These are phyloP conservation scores for Phytophthora constricta DNA, from an alignment of 352 stramenopile species.

Conservation along the genomic window DNA sequence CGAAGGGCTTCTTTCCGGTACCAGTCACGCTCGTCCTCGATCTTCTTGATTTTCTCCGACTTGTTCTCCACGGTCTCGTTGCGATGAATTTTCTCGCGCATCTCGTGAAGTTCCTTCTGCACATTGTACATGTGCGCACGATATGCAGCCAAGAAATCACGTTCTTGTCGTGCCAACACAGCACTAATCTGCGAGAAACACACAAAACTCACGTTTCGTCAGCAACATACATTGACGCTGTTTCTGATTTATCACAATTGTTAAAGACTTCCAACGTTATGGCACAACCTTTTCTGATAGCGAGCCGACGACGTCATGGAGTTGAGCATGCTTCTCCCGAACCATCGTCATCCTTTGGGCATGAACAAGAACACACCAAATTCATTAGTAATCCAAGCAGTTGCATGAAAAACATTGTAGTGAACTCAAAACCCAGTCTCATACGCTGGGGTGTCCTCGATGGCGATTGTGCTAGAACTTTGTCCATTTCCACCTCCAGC, in stretches of 20 bases:
- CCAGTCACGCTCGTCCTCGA: slow-evolving; percentile 95
- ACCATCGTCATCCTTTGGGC: slow-evolving; percentile 76
- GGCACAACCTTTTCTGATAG: slow-evolving; percentile 89
- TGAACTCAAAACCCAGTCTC: not conserved
- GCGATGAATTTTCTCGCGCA: slow-evolving; percentile 88
- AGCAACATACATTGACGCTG: not conserved
- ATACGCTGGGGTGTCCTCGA: slow-evolving; percentile 61
- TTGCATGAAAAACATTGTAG: not conserved
- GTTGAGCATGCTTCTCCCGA: slow-evolving; percentile 78
- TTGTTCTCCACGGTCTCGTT: slow-evolving; percentile 91
- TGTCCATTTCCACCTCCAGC: slow-evolving; percentile 19
- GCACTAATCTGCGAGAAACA: slow-evolving; percentile 61
- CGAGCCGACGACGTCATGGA: slow-evolving; percentile 81
- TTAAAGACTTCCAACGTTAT: too few relatives aligned
- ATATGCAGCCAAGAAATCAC: slow-evolving; percentile 93
- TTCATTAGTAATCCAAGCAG: not conserved
- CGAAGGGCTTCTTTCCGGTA: slow-evolving; percentile 92
- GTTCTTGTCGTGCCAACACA: slow-evolving; percentile 91
- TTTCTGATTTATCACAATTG: too few relatives aligned
- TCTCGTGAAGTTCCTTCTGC: slow-evolving; percentile 93
- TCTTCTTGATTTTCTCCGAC: slow-evolving; percentile 92
- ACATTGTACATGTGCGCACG: slow-evolving; percentile 96
- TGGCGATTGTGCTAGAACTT: slow-evolving; percentile 20
- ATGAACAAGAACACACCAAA: not conserved
- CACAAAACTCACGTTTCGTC: not conserved